Evolutionary conservation across 495 filamentous ascomycete genomes (phyloP).

Genomic region (Hypomontagnella submonticulosa): DNA sequence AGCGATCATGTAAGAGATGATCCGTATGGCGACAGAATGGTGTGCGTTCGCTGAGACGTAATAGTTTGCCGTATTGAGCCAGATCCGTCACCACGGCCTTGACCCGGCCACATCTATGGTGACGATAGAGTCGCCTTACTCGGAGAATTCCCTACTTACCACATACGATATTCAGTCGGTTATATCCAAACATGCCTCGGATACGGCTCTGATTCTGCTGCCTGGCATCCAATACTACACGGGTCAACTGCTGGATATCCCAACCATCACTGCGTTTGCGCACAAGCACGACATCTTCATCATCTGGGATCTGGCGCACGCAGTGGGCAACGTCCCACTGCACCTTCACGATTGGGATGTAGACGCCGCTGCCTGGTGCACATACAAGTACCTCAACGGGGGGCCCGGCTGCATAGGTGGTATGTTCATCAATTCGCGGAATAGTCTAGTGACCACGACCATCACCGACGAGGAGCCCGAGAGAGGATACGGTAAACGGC

Average conservation of each 20-base stretch:
- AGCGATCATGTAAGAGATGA: constrained; percentile 75
- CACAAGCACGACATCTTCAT: constrained; percentile 79
- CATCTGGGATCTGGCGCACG: constrained; percentile 97
- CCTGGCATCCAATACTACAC: constrained; percentile 96
- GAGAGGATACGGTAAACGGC: constrained; percentile 62
- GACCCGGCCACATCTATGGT: constrained; percentile 77
- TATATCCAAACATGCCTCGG: constrained; percentile 79
- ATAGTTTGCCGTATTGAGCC: constrained; percentile 88
- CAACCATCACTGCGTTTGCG: constrained; percentile 82
- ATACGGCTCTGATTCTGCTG: constrained; percentile 83
- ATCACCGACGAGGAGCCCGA: constrained; percentile 50
- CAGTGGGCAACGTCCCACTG: constrained; percentile 88
- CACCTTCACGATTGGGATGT: constrained; percentile 92
- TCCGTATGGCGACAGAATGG: constrained; percentile 28
- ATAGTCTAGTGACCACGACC: constrained; percentile 65
- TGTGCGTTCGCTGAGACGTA: constrained; percentile 38
- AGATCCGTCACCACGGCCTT: constrained; percentile 82
- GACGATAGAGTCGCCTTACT: constrained; percentile 70
- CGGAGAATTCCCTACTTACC: constrained; percentile 65
- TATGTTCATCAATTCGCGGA: constrained; percentile 84
- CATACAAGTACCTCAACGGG: constrained; percentile 95
- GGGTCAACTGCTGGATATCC: constrained; percentile 89
- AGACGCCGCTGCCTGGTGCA: constrained; percentile 97
- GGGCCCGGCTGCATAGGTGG: constrained; percentile 90
- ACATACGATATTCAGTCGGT: constrained; percentile 78